Conservation (phyloP, 2,329 filamentous ascomycete genomes). For the Coniochaeta hoffmannii region DNA sequence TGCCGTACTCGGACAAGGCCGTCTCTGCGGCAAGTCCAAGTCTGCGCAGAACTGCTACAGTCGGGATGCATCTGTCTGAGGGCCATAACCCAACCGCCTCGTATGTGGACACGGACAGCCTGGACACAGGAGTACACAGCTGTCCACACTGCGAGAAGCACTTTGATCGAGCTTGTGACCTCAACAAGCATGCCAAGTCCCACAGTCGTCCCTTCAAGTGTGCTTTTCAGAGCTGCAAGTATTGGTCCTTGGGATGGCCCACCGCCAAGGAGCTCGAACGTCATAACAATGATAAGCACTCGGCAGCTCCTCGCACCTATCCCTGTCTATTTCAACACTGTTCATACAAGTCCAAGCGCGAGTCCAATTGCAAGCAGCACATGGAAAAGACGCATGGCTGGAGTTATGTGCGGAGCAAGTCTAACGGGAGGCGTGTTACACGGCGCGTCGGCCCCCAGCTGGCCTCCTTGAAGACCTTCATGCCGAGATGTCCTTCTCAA, state of each 20-base stretch:
- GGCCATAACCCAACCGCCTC: background rate
- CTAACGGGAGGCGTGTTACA: background rate
- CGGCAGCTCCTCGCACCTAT: constrained; percentile 53
- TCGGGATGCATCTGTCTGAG: background rate
- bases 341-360: constrained; percentile 50
- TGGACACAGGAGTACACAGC: background rate
- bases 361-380: constrained; percentile 73
- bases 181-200: constrained; percentile 65
- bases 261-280: constrained; percentile 72
- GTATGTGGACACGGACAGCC: background rate
- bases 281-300: constrained; percentile 70
- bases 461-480: background rate
- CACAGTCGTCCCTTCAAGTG: constrained; percentile 72
- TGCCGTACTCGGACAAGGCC: background rate
- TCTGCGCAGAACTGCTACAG: background rate
- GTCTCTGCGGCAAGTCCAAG: background rate
- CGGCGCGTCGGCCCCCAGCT: background rate
- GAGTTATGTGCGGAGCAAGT: constrained; percentile 54
- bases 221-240: constrained; percentile 56
- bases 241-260: constrained; percentile 60
- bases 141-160: constrained; percentile 11
- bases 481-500: background rate
- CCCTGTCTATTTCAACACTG: constrained; percentile 47
- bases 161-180: constrained; percentile 16
- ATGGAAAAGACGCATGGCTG: constrained; percentile 73